Evolutionary conservation across 2,329 filamentous ascomycete species (phyloP), one percentile per base, ranked within the genome.

Genomic region (Aaosphaeria pasadenensis): DNA sequence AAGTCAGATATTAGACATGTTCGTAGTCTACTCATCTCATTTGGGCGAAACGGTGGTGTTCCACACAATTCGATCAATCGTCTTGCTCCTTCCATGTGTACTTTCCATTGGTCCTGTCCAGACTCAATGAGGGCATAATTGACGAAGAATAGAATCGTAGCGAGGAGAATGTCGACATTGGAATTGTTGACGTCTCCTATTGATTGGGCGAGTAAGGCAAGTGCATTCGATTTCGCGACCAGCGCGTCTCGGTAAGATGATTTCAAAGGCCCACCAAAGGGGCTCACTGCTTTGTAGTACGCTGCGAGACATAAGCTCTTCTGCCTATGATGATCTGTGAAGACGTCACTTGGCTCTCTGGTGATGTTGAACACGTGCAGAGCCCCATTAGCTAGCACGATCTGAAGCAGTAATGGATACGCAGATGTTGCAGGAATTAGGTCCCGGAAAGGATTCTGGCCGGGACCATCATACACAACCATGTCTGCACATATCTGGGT

Each of bases 401-500:
- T 71, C 39, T 77, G 67, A 29, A 75, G 65, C 7, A 79, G 64
- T 28, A 76, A 62, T 5, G 75, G 73, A 39, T 75, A 72, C 24
- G 69, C 66, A 17, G 67, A 68, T 11, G 75, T 73, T 42, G 77
- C 62, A 5, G 73, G 70, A 24, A 77, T 72, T 5, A 80, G 66
- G 45, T 77, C 72, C 31, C 75, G 73, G 47, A 77, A 77, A 0
- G 75, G 75, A 35, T 80, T 79, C 11, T 71, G 66, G 1, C 71
- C 68, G 30, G 67, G 67, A 30, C 69, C 60, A 30, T 77, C 73
- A 57, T 78, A 77, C 4, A 77, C 63, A 1, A 77, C 72, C 50
- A 83, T 73, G 55, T 82, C 80, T 60, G 77, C 74, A 62, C 79
- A 83, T 47, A 84, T 67, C 36, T 76, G 63, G 67, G 46, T 76